phyloP scores from a whole-genome alignment of 768 basidiomycete genomes.

The Collybiopsis luxurians region DNA sequence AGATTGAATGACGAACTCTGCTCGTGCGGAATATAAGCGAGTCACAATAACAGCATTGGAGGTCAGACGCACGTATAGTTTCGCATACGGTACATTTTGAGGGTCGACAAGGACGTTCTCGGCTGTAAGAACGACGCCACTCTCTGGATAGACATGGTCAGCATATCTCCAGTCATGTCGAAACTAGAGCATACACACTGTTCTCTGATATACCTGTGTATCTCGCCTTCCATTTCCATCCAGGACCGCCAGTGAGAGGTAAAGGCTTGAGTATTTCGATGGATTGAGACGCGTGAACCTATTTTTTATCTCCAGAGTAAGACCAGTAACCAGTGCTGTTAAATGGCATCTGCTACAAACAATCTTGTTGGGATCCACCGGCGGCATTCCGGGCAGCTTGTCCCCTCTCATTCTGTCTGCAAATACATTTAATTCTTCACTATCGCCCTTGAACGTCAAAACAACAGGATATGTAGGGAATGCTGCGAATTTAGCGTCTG shows the following conservation, averaged over 20 bases:
- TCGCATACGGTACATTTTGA: slow-evolving; percentile 55
- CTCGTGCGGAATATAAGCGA: neutral
- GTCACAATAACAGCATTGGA: neutral
- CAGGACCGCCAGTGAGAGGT: slow-evolving; percentile 70
- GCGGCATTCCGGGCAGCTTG: slow-evolving; percentile 65
- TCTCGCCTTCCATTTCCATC: slow-evolving; percentile 71
- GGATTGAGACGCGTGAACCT: slow-evolving; percentile 80
- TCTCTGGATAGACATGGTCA: slow-evolving; percentile 27
- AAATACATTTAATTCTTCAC: slow-evolving; percentile 71
- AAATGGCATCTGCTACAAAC: slow-evolving; percentile 36
- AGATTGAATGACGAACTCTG: slow-evolving; percentile 69
- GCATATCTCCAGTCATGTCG: slow-evolving; percentile 2
- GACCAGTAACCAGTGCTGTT: neutral
- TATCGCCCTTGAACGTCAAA: slow-evolving; percentile 66
- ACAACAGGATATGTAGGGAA: slow-evolving; percentile 88
- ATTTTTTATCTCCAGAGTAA: neutral
- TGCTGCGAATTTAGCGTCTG: slow-evolving; percentile 69
- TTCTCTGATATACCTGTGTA: slow-evolving; percentile 78
- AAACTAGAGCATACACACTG: slow-evolving; percentile 43
- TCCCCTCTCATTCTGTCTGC: slow-evolving; percentile 42
- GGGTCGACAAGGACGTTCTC: slow-evolving; percentile 66
- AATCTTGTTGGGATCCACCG: slow-evolving; percentile 64
- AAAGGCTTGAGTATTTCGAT: slow-evolving; percentile 80
- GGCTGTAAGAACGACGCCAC: slow-evolving; percentile 67
- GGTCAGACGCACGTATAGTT: slow-evolving; percentile 48